Base-by-base conservation (phyloP, 805 yeast species). In the Wickerhamiella spandovensis region DNA sequence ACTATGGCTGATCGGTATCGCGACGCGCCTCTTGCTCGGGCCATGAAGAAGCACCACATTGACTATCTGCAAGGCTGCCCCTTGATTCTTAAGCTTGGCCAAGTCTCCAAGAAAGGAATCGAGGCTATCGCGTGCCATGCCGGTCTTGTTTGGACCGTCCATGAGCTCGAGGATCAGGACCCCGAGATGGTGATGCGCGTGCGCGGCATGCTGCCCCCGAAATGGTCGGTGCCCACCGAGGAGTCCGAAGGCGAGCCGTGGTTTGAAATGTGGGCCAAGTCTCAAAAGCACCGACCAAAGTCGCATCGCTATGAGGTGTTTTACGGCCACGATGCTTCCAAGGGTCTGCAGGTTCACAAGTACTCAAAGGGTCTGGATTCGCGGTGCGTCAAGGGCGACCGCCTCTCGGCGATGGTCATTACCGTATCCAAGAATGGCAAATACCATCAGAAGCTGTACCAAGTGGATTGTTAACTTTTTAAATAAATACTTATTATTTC, bases 291-390 rank as follows among this genome's bases (percentile, higher is more conserved):
- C 44, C 45, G 51, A 8, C 54, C 61, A 24, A 51, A 60, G 56
- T 62, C 53, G n/a, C 57, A 58, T 35, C 63, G 66, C 41, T 49
- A 37, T 44, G 65, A 60, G 49, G 87, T 85, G 3, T 78, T 77
- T 58, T 89, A 89, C 62, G 97, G 97, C 1, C 97, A 89, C 61
- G 94, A 86, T 61, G 94, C 97, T 3, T 71, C 78, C 50, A 69
- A 81, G 49, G 95, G 96, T 1, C 73, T 88, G 47, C 78, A 75
- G 50, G 55, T 81, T 47, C 74, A 75, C 55, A 74, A 75, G 53
- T 86, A 72, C 64, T 72, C 95, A 2, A 78, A 76, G 58, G 97
- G 97, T 0, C 67, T 89, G 39, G 97, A 90, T 61, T 70, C 84
- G 10, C 85, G 84, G 1, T 89, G 97, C 70, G 84, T 79, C 51